Base-by-base conservation (phyloP, 768 basidiomycete genomes). In the Pleurotus citrinopileatus region DNA sequence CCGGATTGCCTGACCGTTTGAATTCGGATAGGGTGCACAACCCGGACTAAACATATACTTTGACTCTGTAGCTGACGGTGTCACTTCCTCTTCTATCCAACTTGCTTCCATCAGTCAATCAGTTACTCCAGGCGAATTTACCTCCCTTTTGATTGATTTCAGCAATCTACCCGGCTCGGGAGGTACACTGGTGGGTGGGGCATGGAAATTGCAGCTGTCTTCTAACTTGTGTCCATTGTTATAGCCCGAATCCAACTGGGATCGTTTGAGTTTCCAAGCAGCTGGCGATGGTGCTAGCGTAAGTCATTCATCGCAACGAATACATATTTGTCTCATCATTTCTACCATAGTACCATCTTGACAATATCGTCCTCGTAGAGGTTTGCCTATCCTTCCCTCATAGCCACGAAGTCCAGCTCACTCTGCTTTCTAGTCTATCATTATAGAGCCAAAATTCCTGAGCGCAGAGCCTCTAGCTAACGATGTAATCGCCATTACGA, bases 401-500 rank as follows among this genome's bases (percentile, higher is more conserved):
- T n/a, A 28, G 10, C 26, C 25, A 12, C 25, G 13, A 7, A 40
- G 38, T 19, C 17, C 15, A 40, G 7, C 10, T n/a, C 19, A 40
- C 38, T 9, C 32, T 28, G 22, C 28, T 27, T 23, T 34, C 20
- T 42, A 78, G 74, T 60, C 63, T 29, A 78, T 82, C 55, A 61
- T 74, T 43, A 64, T 82, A 27, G 60, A 68, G 2, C 80, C 80
- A 3, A 61, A 75, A 55, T 75, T 82, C 59, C 65, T 82, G 57
- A 77, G 76, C 54, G 80, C 79, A 0, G 80, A 81, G 57, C 80
- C 80, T 0, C 55, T 82, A 8, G 71, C 69, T 4, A 74, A 68
- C 59, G 74, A 80, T 54, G 56, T 77, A 3, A 65, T 82, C 42
- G 78, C 78, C 4, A 71, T 81, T 13, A 81, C 80, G 2, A 76